phyloP scores from a whole-genome alignment of 192 early-diverging fungal species.

The Coemansia sp. region DNA sequence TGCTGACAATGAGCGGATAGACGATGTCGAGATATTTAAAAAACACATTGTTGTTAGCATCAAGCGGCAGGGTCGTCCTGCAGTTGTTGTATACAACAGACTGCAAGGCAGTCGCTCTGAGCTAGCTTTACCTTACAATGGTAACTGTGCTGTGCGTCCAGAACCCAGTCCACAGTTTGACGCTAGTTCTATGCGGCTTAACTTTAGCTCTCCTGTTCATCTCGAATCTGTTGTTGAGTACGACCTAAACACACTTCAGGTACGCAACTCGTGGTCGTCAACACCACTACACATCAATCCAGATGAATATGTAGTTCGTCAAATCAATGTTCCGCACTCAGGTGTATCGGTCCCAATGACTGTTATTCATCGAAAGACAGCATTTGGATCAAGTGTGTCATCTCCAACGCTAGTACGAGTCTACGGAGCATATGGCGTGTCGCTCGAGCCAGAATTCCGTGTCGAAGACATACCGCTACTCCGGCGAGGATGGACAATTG shows the following conservation, averaged over 20 bases:
- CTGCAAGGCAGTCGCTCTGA: conserved; percentile 8
- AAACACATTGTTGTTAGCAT: conserved; percentile 33
- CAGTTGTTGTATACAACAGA: conserved; percentile 35
- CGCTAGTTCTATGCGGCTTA: conserved; percentile 25
- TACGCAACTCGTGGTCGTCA: conserved; percentile 26
- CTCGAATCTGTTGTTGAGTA: conserved; percentile 69
- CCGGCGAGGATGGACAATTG: conserved; percentile 78
- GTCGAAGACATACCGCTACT: conserved; percentile 72
- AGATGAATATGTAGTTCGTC: conserved; percentile 26
- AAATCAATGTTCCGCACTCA: conserved; percentile 19
- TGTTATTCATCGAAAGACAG: conserved; percentile 55
- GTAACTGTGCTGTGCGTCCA: conserved; percentile 57
- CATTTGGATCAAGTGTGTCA: conserved; percentile 8
- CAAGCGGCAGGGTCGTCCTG: conserved; percentile 40
- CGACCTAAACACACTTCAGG: conserved; percentile 49
- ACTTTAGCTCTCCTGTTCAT: conserved; percentile 61
- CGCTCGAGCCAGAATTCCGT: conserved; percentile 73
- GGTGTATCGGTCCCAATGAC: conserved; percentile 62
- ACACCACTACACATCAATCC: conserved; percentile 37
- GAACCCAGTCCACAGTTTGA: conserved; percentile 62
- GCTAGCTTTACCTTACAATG: conserved; percentile 30
- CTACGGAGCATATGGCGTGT: conserved; percentile 80
- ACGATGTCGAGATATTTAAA: conserved; percentile 74
- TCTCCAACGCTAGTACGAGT: conserved; percentile 62
- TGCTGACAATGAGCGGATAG: conserved; percentile 61